Base-by-base conservation (phyloP, 345 rosid genomes). In the Citrus reticulata region DNA sequence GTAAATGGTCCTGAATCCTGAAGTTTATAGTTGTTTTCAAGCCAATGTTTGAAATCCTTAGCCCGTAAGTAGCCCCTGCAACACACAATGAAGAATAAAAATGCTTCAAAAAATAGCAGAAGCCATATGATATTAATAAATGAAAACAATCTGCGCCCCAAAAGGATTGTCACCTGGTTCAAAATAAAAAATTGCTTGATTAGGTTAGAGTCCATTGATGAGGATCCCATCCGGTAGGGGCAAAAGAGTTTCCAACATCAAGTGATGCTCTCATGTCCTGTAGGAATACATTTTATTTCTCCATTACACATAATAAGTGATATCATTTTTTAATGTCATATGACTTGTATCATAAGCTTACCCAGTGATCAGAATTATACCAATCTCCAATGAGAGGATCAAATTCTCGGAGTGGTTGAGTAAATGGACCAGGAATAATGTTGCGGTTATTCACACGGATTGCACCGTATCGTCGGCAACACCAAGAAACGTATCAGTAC, bases 31-130 rank as follows among this genome's bases (percentile, higher is more conserved):
- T 71, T 25, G 81, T 61, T 24, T 72, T 64, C 77, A 75, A 74
- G 20, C 87, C 85, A 66, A 86, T 84, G 16, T 86, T 86, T 5
- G 89, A 84, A 49, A 86, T 80, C 75, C 87, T 82, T 13, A 82
- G 72, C 87, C 82, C 80, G 79, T 82, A 79, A 5, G 78, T 75
- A 6, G 49, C 65, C 51, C 85, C 89, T 86, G 78, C 13, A 51
- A 62, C 46, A 8, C 30, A 22, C 39, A 61, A 51, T 5, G 6
- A 9, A 54, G 20, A 3, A 40, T 22, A 27, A 27, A 64, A 6
- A 51, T 14, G 57, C 57, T 51, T 17, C 51, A 46, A 11, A 46
- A 4, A 17, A 51, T 0, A 51, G 57, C 57, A 51, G 17, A 51
- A 46, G 51, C 22, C 57, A 5, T 51, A 17, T 51, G 57, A 51